Base-by-base conservation (phyloP, 345 rosid genomes). In the Gossypium anomalum region DNA sequence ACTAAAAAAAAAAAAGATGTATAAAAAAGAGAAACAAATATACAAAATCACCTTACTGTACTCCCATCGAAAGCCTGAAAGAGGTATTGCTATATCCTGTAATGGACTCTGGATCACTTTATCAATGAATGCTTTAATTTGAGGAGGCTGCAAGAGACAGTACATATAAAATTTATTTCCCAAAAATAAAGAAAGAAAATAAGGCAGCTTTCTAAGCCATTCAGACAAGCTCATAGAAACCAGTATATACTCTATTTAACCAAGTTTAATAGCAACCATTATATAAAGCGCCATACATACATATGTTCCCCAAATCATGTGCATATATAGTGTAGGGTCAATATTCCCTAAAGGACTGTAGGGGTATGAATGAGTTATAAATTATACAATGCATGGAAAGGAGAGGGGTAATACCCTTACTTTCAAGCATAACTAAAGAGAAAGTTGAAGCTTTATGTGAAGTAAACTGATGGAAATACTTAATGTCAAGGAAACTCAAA, bases 31-130 rank as follows among this genome's bases (percentile, higher is more conserved):
- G 15, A 48, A 52, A 71, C 22, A 68, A 61, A 44, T 10, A 72
- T 48, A 67, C 4, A 62, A 25, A 45, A 58, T 82, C 76, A 94
- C 98, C 97, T 94, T 94, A 78, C 78, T 87, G 81, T 85, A 92
- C 83, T 89, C 94, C 98, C 98, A 94, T 22, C 76, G 91, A 80
- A 92, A 94, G 78, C 98, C 97, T 47, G 97, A 94, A 67, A 94
- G 97, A 75, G 97, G 98, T 83, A 94, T 89, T 47, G 93, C 98
- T 80, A 94, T 91, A 81, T 94, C 98, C 78, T 90, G 97, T 63
- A 94, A 82, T 23, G 98, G 98, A 85, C 97, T 87, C 85, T 94
- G 95, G 67, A 94, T 92, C 71, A 94, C 98, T 83, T 94, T 94
- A 76, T 92, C 98, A 61, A 92, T 89, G 79, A 91, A 91, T 20